Conservation (phyloP, 2,329 filamentous ascomycete species). For the Tolypocladium album region DNA sequence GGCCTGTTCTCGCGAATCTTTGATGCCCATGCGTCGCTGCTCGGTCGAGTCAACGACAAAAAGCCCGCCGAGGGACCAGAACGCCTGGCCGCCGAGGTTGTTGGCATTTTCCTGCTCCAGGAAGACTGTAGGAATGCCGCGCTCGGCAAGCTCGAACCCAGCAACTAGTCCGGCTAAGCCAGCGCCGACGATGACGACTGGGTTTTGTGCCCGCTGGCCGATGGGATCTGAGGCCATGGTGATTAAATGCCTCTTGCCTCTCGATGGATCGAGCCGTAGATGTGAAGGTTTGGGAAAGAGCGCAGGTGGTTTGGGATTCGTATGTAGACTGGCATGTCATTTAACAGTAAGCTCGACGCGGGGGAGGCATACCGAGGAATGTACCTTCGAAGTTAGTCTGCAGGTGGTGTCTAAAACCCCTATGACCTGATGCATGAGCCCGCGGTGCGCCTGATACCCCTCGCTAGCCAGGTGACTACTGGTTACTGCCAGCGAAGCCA, state of each 20-base stretch:
- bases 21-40: constrained; percentile 47
- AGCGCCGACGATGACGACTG: constrained; percentile 44
- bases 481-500: neutral
- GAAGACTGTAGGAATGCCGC: constrained; percentile 36
- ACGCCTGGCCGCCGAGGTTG: constrained; percentile 51
- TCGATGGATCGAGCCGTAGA: neutral
- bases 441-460: neutral
- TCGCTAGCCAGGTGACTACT: neutral
- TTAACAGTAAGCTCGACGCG: no score
- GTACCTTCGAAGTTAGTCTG: no score
- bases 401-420: neutral
- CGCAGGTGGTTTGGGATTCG: neutral
- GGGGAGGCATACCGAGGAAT: no score
- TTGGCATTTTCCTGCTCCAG: constrained; percentile 47
- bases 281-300: neutral
- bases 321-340: neutral
- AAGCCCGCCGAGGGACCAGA: constrained; percentile 52
- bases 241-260: neutral
- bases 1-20: constrained; percentile 45
- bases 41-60: constrained; percentile 48
- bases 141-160: constrained; percentile 43
- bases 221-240: neutral
- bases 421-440: neutral
- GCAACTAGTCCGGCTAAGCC: constrained; percentile 50
- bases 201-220: constrained; percentile 9